Evolutionary conservation across 208 protist species (phyloP).

Genomic region (Porcisia hertigi): DNA sequence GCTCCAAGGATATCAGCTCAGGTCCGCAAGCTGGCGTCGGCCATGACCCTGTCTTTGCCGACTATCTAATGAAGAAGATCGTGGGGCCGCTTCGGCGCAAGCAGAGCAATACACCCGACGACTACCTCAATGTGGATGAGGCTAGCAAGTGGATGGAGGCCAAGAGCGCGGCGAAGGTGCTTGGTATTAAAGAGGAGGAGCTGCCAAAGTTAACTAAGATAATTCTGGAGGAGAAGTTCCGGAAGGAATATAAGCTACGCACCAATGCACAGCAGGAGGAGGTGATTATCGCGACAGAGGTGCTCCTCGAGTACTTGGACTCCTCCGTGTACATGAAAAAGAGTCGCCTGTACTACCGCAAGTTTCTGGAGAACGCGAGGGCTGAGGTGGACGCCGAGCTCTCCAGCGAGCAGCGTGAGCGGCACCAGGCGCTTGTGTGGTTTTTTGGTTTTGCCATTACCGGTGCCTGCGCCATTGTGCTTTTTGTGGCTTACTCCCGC

Average conservation of each 20-base stretch:
- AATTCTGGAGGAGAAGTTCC: constrained; percentile 61
- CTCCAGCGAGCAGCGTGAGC: constrained; percentile 22
- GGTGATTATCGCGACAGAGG: constrained; percentile 78
- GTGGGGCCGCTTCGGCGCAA: constrained; percentile 71
- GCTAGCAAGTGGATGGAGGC: constrained; percentile 85
- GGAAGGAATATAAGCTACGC: constrained; percentile 56
- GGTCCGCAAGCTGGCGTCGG: constrained; percentile 37
- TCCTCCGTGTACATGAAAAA: constrained; percentile 74
- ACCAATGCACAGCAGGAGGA: constrained; percentile 71
- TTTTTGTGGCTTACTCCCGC: constrained; percentile 63
- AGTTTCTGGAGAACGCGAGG: constrained; percentile 72
- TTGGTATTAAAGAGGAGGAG: constrained; percentile 77
- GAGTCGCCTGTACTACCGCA: constrained; percentile 77
- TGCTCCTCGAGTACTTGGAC: constrained; percentile 88
- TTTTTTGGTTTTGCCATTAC: constrained; percentile 48
- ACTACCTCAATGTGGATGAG: constrained; percentile 78
- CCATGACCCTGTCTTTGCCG: constrained; percentile 39
- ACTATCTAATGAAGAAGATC: constrained; percentile 29
- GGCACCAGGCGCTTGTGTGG: constrained; percentile 55
- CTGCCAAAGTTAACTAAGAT: constrained; percentile 54
- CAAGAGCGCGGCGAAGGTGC: constrained; percentile 70
- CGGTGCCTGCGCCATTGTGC: constrained; percentile 41
- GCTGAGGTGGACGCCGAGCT: constrained; percentile 65
- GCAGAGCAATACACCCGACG: constrained; percentile 50
- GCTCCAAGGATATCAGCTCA: constrained; percentile 37